phyloP scores from a whole-genome alignment of 331 rosid species.

The Quercus phellos region DNA sequence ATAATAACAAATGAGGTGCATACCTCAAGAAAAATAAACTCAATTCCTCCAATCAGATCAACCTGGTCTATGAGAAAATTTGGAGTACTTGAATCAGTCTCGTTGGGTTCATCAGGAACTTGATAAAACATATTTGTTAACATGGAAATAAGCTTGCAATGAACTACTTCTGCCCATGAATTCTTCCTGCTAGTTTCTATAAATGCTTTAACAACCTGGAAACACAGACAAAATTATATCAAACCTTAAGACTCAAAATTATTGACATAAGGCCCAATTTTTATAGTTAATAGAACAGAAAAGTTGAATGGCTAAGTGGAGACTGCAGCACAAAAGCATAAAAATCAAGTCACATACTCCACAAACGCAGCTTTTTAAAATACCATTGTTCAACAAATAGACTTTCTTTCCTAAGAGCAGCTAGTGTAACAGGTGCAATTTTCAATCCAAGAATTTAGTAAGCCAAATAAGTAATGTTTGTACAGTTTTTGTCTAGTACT shows the following conservation, averaged over 20 bases:
- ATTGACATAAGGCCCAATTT: slow-evolving; percentile 10
- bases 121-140: slow-evolving; percentile 91
- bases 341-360: slow-evolving; percentile 1
- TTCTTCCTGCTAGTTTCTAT: slow-evolving; percentile 68
- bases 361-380: neutral
- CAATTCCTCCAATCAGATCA: slow-evolving; percentile 91
- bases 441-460: neutral
- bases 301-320: slow-evolving; percentile 6
- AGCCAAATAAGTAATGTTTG: neutral
- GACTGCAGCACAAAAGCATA: neutral
- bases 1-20: slow-evolving; percentile 15
- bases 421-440: neutral
- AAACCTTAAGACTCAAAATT: slow-evolving; percentile 24
- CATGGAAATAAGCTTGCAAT: slow-evolving; percentile 85
- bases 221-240: slow-evolving; percentile 27
- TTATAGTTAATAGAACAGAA: neutral
- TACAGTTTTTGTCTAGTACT: neutral
- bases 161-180: slow-evolving; percentile 98
- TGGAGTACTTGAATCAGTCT: slow-evolving; percentile 38
- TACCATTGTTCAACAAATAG: neutral
- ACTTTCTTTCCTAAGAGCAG: neutral
- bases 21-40: slow-evolving; percentile 88
- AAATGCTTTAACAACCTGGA: slow-evolving; percentile 75
- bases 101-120: slow-evolving; percentile 47
- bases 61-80: slow-evolving; percentile 78